A percentile compares a stretch with the other conserved stretches of the same genome.
These are phyloP conservation scores for Barnettozyma populi DNA, from an alignment of 805 yeast species.

Conservation along the genomic window DNA sequence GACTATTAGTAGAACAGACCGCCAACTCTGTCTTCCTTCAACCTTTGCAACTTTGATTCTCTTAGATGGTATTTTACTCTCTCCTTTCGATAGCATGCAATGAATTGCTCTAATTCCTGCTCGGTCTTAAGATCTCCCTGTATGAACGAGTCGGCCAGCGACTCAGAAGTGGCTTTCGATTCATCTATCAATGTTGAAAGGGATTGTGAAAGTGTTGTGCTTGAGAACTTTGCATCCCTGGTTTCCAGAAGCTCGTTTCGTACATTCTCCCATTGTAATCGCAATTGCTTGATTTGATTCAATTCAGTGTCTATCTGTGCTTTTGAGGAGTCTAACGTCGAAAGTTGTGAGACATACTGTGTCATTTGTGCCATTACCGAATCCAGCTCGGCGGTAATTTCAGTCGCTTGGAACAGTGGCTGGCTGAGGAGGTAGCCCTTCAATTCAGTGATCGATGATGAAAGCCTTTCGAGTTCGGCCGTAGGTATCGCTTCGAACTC, in stretches of 20 bases:
- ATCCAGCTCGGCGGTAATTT: conserved; percentile 23
- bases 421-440: conserved; percentile 26
- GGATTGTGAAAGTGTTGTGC: conserved; percentile 28
- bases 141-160: conserved; percentile 29
- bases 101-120: conserved; percentile 31
- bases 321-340: conserved; percentile 27
- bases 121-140: conserved; percentile 23
- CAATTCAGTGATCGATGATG: conserved; percentile 17
- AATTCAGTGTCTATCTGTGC: conserved; percentile 14
- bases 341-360: conserved; percentile 23
- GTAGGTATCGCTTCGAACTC: conserved; percentile 19
- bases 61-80: conserved; percentile 40
- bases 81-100: conserved; percentile 35
- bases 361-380: conserved; percentile 22
- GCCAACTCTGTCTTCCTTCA: conserved; percentile 30
- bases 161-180: conserved; percentile 29
- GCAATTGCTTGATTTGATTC: conserved; percentile 4
- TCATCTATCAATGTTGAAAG: conserved; percentile 28
- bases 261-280: conserved; percentile 31
- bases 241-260: conserved; percentile 30
- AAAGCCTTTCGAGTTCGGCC: conserved; percentile 20
- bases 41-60: conserved; percentile 42
- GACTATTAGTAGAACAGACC: conserved; percentile 11
- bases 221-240: conserved; percentile 31
- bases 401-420: conserved; percentile 20